Percentiles rank a stretch among this genome's conserved stretches.
Evolutionary conservation across 306 rosid species (phyloP).

Genomic region (Biancaea sappan): DNA sequence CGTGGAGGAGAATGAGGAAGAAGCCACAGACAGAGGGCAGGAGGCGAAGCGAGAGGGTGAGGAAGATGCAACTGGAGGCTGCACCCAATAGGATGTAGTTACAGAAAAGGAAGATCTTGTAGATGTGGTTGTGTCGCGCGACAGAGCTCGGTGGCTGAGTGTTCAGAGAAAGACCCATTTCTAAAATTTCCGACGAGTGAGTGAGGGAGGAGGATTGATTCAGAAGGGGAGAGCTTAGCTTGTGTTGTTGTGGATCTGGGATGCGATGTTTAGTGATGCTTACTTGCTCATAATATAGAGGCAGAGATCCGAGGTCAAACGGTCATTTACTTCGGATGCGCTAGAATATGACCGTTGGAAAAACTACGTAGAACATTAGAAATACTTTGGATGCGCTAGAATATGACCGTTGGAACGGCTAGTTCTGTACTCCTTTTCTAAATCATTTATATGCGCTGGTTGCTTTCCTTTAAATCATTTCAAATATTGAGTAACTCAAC

Average conservation of each 20-base stretch:
- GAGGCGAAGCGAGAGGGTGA: slow-evolving; percentile 84
- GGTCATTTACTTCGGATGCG: slow-evolving; percentile 8
- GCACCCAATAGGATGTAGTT: slow-evolving; percentile 89
- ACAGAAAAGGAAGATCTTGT: slow-evolving; percentile 79
- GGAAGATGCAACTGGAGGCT: slow-evolving; percentile 93
- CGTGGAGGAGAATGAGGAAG: slow-evolving; percentile 82
- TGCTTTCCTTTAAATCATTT: no score
- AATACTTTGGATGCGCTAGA: not conserved
- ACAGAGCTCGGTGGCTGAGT: slow-evolving; percentile 2
- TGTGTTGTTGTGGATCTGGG: not conserved
- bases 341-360: slow-evolving; percentile 38
- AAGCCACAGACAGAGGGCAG: slow-evolving; percentile 80
- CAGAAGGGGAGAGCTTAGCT: not conserved
- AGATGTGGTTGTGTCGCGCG: slow-evolving; percentile 59
- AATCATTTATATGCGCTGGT: no score
- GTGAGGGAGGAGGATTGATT: not conserved
- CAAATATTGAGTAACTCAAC: no score
- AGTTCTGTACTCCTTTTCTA: not conserved
- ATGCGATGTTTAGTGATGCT: not conserved
- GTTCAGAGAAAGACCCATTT: slow-evolving; percentile 51
- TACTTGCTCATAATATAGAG: slow-evolving; percentile 17
- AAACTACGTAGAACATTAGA: not conserved
- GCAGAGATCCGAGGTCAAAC: slow-evolving; percentile 17
- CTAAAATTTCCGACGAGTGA: not conserved
- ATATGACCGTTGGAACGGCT: slow-evolving; percentile 34